Percentiles rank a stretch among this genome's conserved stretches.
phyloP scores from a whole-genome alignment of 257 asterid genomes.

The Solanum lignicaule region DNA sequence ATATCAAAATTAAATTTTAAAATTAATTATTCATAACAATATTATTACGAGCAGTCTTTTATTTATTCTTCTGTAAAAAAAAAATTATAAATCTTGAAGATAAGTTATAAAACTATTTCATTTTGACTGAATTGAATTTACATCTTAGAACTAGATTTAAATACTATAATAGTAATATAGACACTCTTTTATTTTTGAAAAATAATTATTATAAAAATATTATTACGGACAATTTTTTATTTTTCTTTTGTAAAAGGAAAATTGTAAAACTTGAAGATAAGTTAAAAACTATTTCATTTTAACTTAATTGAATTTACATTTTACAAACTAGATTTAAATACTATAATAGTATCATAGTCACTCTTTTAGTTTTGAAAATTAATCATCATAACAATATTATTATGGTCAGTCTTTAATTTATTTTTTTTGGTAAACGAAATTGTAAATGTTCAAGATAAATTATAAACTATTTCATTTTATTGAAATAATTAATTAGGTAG shows the following conservation, averaged over 20 bases:
- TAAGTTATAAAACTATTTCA: neutral
- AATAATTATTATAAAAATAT: neutral
- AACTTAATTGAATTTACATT: neutral
- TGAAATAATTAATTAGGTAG: neutral
- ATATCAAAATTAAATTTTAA: neutral
- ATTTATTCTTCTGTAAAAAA: neutral
- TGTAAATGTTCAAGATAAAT: neutral
- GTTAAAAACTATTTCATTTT: neutral
- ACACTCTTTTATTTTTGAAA: neutral
- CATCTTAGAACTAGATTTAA: neutral
- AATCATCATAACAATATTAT: neutral
- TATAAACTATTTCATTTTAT: neutral
- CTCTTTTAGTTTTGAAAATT: neutral
- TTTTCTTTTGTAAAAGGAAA: neutral
- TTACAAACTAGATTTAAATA: neutral
- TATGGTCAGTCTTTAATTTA: neutral
- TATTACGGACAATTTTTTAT: neutral
- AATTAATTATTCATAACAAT: neutral
- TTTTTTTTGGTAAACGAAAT: neutral
- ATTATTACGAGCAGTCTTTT: neutral
- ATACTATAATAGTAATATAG: neutral
- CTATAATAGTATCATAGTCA: neutral
- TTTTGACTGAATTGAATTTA: neutral
- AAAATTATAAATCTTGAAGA: neutral
- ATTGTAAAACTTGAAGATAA: neutral